Conservation (phyloP, 2,329 filamentous ascomycete genomes). For the Dothidotthia symphoricarpi region DNA sequence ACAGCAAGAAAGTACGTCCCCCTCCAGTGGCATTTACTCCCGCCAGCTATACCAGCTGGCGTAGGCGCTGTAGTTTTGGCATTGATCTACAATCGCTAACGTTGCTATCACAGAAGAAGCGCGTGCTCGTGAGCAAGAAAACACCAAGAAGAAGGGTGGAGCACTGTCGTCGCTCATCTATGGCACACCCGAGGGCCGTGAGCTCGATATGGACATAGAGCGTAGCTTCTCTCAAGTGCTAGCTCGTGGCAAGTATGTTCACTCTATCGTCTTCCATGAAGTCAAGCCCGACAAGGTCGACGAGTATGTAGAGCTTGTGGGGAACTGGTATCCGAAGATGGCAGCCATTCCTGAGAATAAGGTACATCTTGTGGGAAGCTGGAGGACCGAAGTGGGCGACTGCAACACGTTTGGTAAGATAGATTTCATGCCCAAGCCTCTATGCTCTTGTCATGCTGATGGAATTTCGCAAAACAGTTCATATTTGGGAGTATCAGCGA, state of each 20-base stretch:
- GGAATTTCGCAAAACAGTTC: conserved; percentile 62
- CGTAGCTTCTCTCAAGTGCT: conserved; percentile 93
- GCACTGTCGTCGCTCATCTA: conserved; percentile 88
- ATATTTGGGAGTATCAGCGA: conserved; percentile 99
- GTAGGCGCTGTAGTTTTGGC: conserved; percentile 16
- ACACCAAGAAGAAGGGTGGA: conserved; percentile 62
- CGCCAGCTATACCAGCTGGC: conserved; percentile 34
- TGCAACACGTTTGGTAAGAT: conserved; percentile 88
- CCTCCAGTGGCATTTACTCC: conserved; percentile 40
- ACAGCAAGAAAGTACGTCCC: conserved; percentile 79
- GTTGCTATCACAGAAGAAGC: conserved; percentile 51
- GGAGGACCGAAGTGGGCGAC: conserved; percentile 96
- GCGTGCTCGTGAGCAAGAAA: conserved; percentile 59
- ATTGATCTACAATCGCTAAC: conserved; percentile 58
- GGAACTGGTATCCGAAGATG: conserved; percentile 89
- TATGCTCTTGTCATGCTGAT: conserved; percentile 4
- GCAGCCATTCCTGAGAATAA: conserved; percentile 82
- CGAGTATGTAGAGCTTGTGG: conserved; percentile 87
- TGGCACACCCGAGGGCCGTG: conserved; percentile 90
- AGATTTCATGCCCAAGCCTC: neutral
- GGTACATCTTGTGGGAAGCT: conserved; percentile 94
- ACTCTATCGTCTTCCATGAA: conserved; percentile 94
- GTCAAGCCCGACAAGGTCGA: conserved; percentile 95
- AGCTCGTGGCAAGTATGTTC: conserved; percentile 95
- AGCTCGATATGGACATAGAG: conserved; percentile 94